phyloP scores from a whole-genome alignment of 192 early-diverging fungal genomes.

The Neocallimastix lanati region DNA sequence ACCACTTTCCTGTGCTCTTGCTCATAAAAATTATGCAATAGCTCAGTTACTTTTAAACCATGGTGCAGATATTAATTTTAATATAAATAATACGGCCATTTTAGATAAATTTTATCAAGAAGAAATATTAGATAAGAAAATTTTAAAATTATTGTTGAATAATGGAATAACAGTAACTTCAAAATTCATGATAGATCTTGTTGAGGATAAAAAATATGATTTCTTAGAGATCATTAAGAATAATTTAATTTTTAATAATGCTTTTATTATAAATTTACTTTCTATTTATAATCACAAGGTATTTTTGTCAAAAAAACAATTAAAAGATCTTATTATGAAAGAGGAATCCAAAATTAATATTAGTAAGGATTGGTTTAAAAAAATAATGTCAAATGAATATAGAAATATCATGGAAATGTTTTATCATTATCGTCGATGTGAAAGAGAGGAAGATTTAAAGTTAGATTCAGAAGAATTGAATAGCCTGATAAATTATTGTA shows the following conservation, averaged over 20 bases:
- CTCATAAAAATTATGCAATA: background rate
- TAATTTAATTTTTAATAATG: background rate
- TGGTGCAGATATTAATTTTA: background rate
- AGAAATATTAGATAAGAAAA: background rate
- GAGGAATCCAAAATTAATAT: background rate
- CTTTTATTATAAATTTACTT: background rate
- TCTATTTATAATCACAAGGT: background rate
- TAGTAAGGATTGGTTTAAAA: background rate
- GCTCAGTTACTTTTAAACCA: background rate
- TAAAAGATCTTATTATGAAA: background rate
- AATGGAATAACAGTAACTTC: background rate
- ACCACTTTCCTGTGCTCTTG: background rate
- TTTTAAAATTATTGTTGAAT: background rate
- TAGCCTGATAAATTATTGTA: background rate
- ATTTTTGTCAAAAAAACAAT: background rate
- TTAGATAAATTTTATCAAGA: background rate
- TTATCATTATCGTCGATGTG: background rate
- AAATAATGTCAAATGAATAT: background rate
- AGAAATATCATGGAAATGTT: background rate
- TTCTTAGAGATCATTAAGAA: background rate
- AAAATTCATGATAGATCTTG: background rate
- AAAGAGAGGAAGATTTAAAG: background rate
- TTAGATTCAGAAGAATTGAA: background rate
- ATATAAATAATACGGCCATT: background rate
- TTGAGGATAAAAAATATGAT: background rate